phyloP scores from a whole-genome alignment of 352 stramenopile genomes.

The Phytophthora pistaciae region DNA sequence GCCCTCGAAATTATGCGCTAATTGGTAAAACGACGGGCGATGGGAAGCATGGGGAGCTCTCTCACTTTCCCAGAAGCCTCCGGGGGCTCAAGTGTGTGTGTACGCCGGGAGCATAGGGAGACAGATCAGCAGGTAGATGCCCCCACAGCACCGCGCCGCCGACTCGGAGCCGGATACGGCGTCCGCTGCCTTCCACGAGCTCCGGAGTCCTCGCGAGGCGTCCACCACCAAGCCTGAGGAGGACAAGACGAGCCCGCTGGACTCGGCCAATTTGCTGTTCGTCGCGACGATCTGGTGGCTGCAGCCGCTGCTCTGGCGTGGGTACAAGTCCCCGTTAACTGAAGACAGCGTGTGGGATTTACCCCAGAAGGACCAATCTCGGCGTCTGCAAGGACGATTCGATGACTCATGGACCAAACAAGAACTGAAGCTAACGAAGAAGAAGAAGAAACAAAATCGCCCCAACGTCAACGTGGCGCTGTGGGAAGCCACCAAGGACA shows the following conservation, averaged over 20 bases:
- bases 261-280: conserved; percentile 50
- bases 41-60: background rate
- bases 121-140: background rate
- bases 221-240: background rate
- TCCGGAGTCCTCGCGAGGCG: conserved; percentile 7
- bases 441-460: conserved; percentile 11
- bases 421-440: background rate
- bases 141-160: background rate
- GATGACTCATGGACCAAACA: conserved; percentile 47
- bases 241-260: conserved; percentile 39
- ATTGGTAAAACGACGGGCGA: too few species aligned
- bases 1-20: background rate
- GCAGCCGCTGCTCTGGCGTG: conserved; percentile 47
- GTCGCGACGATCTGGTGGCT: conserved; percentile 68
- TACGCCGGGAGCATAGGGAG: background rate
- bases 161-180: background rate
- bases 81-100: background rate
- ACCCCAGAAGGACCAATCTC: conserved; percentile 47
- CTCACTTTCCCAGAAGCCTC: background rate
- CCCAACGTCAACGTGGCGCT: conserved; percentile 56
- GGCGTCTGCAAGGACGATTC: conserved; percentile 52
- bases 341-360: conserved; percentile 56
- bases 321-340: conserved; percentile 43
- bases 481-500: conserved; percentile 54
- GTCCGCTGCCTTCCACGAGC: conserved; percentile 11